Conservation (phyloP, 148 eudicot genomes). For the Drosera capensis region DNA sequence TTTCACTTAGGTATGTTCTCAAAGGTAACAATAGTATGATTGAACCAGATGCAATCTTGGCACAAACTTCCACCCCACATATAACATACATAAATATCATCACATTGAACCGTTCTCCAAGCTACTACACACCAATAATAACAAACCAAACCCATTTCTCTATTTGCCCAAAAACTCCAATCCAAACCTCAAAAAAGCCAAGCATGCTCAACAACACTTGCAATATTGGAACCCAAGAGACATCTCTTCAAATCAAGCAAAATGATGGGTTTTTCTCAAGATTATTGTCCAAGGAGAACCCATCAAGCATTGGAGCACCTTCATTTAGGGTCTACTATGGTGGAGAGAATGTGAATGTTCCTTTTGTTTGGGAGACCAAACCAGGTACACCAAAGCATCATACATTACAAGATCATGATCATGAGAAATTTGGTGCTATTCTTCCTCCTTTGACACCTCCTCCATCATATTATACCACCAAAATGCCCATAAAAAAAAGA, state of each 20-base stretch:
- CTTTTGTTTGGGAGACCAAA: conserved; percentile 69
- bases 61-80: too few species aligned
- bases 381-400: conserved; percentile 83
- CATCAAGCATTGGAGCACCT: conserved; percentile 19
- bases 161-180: too few species aligned
- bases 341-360: conserved; percentile 37
- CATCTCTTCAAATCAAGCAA: neutral
- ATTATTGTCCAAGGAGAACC: conserved; percentile 30
- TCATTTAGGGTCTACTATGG: conserved; percentile 57
- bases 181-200: too few species aligned
- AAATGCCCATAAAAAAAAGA: conserved; percentile 1
- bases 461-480: conserved; percentile 1
- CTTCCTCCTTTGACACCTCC: conserved; percentile 7
- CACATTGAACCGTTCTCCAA: too few species aligned
- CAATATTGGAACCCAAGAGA: neutral
- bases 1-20: too few species aligned
- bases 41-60: too few species aligned
- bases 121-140: too few species aligned
- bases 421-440: neutral
- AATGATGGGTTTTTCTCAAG: conserved; percentile 31
- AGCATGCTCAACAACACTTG: conserved; percentile 1
- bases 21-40: too few species aligned
- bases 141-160: too few species aligned
- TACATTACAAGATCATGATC: too few species aligned
- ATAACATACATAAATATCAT: too few species aligned